phyloP scores from a whole-genome alignment of 495 filamentous ascomycete species.

The Annulohypoxylon bovei region DNA sequence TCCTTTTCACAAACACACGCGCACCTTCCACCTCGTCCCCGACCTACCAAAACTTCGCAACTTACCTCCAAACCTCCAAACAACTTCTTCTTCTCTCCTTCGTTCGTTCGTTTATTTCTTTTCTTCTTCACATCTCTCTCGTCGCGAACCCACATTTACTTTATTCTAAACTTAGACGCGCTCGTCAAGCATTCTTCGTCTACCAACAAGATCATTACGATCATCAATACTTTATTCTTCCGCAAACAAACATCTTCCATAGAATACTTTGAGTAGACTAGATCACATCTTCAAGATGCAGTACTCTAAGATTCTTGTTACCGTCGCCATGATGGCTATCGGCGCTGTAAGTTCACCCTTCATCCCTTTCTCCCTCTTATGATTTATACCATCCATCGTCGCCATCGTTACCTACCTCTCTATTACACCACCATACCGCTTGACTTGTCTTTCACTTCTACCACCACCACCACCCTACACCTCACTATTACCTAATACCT shows the following conservation, averaged over 20 bases:
- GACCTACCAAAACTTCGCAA: neutral
- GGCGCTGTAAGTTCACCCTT: constrained; percentile 54
- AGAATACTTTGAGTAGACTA: constrained; percentile 16
- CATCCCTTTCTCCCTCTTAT: neutral
- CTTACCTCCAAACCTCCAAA: constrained; percentile 21
- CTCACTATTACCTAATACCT: no score
- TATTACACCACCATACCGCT: neutral
- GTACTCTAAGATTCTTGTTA: constrained; percentile 45
- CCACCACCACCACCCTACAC: no score
- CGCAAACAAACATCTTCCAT: constrained; percentile 15
- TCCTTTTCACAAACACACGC: constrained; percentile 17
- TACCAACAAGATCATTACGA: constrained; percentile 26
- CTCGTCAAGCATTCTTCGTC: constrained; percentile 36
- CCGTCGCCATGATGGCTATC: constrained; percentile 46
- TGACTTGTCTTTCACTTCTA: neutral
- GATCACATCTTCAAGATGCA: constrained; percentile 46
- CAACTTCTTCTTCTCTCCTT: constrained; percentile 5
- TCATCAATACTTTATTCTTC: constrained; percentile 3
- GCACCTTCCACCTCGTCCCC: constrained; percentile 24
- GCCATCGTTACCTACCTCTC: neutral
- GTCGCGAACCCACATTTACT: neutral
- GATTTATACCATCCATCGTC: neutral
- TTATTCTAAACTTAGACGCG: constrained; percentile 1
- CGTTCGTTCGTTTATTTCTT: neutral
- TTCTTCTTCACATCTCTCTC: constrained; percentile 3